phyloP scores from a whole-genome alignment of 177 flowering plant genomes.

The Vitis hybrid region DNA sequence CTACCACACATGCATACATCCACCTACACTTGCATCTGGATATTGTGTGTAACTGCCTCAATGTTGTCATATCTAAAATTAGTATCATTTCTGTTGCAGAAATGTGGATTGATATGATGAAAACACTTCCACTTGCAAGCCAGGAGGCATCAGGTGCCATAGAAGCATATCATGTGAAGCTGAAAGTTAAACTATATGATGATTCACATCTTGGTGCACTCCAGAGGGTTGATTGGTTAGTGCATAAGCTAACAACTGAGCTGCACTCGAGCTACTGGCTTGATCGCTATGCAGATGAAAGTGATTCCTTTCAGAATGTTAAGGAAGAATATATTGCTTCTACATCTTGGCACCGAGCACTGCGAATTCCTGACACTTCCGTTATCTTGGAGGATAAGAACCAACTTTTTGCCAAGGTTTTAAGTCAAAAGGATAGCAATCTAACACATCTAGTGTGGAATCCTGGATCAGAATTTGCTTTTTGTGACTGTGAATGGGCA shows the following conservation, averaged over 20 bases:
- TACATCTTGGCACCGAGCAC: conserved; percentile 91
- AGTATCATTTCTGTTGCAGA: conserved; percentile 35
- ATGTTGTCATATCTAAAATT: neutral
- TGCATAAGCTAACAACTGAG: conserved; percentile 90
- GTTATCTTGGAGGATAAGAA: conserved; percentile 58
- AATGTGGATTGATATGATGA: conserved; percentile 91
- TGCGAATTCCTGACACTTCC: conserved; percentile 64
- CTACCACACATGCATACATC: neutral
- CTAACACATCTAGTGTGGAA: conserved; percentile 72
- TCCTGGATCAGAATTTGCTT: conserved; percentile 92
- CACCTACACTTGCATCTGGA: neutral
- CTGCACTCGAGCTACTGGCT: conserved; percentile 95
- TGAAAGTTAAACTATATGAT: conserved; percentile 78
- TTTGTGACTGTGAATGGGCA: conserved; percentile 92
- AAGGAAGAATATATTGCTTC: conserved; percentile 88
- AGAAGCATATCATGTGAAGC: conserved; percentile 92
- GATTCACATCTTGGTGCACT: conserved; percentile 90
- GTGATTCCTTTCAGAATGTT: conserved; percentile 77
- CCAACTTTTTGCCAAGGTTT: conserved; percentile 69
- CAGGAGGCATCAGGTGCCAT: conserved; percentile 93
- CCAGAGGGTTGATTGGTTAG: conserved; percentile 96
- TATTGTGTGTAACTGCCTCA: neutral
- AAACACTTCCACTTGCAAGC: conserved; percentile 79
- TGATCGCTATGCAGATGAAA: conserved; percentile 89
- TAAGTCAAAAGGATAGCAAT: conserved; percentile 60